Base-by-base conservation (phyloP, 495 filamentous ascomycete genomes). In the Cercophora samala region DNA sequence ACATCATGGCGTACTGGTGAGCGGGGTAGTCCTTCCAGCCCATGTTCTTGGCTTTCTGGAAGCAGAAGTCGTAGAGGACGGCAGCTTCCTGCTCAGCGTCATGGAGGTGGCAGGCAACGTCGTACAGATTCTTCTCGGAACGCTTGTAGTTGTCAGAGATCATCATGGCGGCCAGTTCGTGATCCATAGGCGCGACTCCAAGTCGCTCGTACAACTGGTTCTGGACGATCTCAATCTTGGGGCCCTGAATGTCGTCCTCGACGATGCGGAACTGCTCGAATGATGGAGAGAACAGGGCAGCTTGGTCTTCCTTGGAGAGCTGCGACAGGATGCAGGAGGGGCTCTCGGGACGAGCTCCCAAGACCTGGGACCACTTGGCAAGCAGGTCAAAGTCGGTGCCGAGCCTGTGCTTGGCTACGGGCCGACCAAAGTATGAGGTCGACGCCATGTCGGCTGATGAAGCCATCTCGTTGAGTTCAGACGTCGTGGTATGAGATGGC, bases 321-420 rank as follows among this genome's bases (percentile, higher is more conserved):
- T 68, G 54, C 9, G 73, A 66, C 18, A 76, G 64, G 11, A 65
- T 37, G 52, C 63, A 69, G 6, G 63, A 59, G 23, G 23, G 66
- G 13, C 61, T 25, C 18, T 67, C 62, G 1, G 63, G 53, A 19
- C 54, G 63, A 0, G 22, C 5, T 15, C 64, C 46, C 15, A 68
- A 63, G 23, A 66, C 26, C 5, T 26, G 22, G 8, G 61, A 23
- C 73, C 73, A 76, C 58, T 76, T 73, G 22, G 58, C 70, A 11
- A 76, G 19, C 2, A 72, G 60, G 9, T 58, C 25, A 21, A 76
- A 53, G 46, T 75, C 70, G 19, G 65, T 66, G 32, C 69, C 70
- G 15, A 76, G 69, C 22, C 63, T 65, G 51, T 67, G 74, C 64
- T 65, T 64, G 26, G 63, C 64, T 66, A 75, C 69, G 3, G 19